Base-by-base conservation (phyloP, 768 basidiomycete species). In the Imleria badia region DNA sequence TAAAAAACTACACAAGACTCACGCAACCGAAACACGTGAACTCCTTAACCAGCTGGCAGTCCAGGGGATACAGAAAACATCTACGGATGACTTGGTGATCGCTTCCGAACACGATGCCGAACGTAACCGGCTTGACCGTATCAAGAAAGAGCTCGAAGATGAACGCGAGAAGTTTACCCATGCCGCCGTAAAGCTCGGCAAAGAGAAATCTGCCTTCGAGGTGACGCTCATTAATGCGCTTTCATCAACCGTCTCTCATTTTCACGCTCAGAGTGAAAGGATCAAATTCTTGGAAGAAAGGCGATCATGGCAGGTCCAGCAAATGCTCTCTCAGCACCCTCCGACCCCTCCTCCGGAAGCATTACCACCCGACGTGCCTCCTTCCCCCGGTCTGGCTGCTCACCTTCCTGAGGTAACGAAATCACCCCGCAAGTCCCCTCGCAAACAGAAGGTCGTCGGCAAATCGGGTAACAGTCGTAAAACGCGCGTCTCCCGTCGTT, bases 281-380 rank as follows among this genome's bases (percentile, higher is more conserved):
- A 64, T 82, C 26, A 78, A 76, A 51, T 76, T 90, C 39, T 41
- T 80, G 45, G 86, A 90, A 58, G 89, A 91, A 66, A 87, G 82
- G 63, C 79, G 85, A n/a, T 73, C 78, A n/a, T 89, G 86, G 88
- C 78, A 85, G 52, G 80, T 83, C 1, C 77, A 86, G 44, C 74
- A 73, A 65, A 84, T 88, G 77, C 74, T 84, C 4, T 77, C 79
- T 1, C 81, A 86, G 43, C 71, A 81, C 4, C 80, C 82, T 19
- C 78, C 79, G 11, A 78, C 78, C 20, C 23, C 14, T 33, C 29
- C 40, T 31, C 48, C 60, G 45, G 66, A 65, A 43, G 40, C 9
- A 30, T 76, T 75, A 12, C 59, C 65, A 19, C 51, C 45, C 45
- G 41, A 31, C n/a, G 43, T 23, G 30, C 54, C 47, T 31, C 51